Base-by-base conservation (phyloP, 495 filamentous ascomycete species). In the Aspergillus heteromorphus region DNA sequence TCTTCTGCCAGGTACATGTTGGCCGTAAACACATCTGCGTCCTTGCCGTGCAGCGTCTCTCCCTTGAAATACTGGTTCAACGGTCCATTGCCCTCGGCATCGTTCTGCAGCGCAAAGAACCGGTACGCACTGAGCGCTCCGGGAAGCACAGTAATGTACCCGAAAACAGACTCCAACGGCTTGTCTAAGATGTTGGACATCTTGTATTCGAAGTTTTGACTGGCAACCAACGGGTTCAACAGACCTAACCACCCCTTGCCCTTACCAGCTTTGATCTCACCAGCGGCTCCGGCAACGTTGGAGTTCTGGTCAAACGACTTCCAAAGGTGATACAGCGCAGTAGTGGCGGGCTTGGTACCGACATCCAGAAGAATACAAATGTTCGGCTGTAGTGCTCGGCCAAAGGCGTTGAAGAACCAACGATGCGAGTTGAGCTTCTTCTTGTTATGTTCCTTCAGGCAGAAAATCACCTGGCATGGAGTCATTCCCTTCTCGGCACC, bases 1-100 rank as follows among this genome's bases (percentile, higher is more conserved):
- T 99, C 95, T 67, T 99, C 95, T 11, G 95, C 95, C 42, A 99
- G 77, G 63, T 97, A 97, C 95, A 99, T 99, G 63, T 99, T 99
- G 5, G 95, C 95, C 0, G 95, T 97, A 65, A 99, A 99, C 6
- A 99, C 92, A 65, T 97, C 95, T 4, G 95, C 93, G 66, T 97
- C 90, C 61, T 96, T 89, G 10, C 95, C 95, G 65, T 96, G 92
- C 51, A 99, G 68, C 2, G 91, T 97, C 73, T 99, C 95, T 56
- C 95, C 95, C 73, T 97, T 97, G 83, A 99, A 99, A 70, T 99
- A 99, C 71, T 99, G 93, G 65, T 90, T 96, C 42, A 99, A 69
- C 0, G 95, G 95, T 0, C 95, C 95, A 65, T 97, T 89, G 9
- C 93, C 95, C 17, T 88, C 95, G 61, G 91, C 85, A 65, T 97